phyloP scores from a whole-genome alignment of 1,284 basidiomycete species.

The Jaminaea rosea region DNA sequence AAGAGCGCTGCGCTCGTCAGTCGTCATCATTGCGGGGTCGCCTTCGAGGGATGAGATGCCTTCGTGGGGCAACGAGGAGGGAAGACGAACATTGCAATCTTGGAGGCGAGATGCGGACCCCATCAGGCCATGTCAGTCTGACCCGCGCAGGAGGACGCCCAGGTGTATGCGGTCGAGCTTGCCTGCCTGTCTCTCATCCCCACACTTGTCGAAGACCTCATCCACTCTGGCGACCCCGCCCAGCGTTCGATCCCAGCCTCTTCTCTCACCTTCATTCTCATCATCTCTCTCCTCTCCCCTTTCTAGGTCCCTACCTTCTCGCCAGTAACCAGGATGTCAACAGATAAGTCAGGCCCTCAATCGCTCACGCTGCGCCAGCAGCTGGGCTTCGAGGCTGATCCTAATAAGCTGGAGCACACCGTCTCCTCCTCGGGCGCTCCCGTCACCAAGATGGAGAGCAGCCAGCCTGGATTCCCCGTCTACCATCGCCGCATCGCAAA shows the following conservation, averaged over 20 bases:
- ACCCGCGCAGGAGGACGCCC: no score
- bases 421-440: constrained; percentile 12
- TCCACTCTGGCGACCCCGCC: no score
- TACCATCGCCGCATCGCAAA: constrained; percentile 33
- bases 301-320: not conserved
- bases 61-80: no score
- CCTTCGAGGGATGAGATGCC: no score
- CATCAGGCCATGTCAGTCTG: no score
- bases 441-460: constrained; percentile 17
- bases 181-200: no score
- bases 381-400: constrained; percentile 19
- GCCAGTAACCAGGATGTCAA: not conserved
- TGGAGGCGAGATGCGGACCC: no score
- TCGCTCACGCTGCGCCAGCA: constrained; percentile 17
- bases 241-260: not conserved
- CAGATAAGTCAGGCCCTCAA: not conserved
- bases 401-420: constrained; percentile 19
- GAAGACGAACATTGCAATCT: no score
- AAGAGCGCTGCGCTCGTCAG: no score
- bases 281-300: not conserved
- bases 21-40: no score
- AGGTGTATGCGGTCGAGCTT: no score
- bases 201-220: no score
- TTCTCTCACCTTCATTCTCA: constrained; percentile 1
- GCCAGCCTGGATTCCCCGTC: constrained; percentile 17